A percentile compares a stretch with the other conserved stretches of the same genome.
These are phyloP conservation scores for Claviceps sorghi DNA, from an alignment of 2,329 filamentous ascomycete species.

Conservation along the genomic window DNA sequence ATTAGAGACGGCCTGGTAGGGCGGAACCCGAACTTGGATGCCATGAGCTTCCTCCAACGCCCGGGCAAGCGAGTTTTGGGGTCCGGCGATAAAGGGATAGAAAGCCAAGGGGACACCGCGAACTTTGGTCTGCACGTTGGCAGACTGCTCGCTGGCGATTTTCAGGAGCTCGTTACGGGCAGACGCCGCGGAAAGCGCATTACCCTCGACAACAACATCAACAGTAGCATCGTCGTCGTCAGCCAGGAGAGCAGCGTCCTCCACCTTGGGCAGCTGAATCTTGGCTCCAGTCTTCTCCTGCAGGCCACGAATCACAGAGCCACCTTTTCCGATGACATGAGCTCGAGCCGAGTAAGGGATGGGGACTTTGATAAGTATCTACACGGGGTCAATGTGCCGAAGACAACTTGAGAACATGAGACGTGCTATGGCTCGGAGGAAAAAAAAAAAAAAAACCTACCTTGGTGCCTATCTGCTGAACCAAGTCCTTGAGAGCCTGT, in stretches of 20 bases:
- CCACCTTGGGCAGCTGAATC: constrained; percentile 75
- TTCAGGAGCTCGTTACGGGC: constrained; percentile 72
- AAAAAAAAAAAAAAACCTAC: constrained; percentile 29
- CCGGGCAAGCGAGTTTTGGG: constrained; percentile 52
- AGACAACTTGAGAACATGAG: neutral
- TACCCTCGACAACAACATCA: constrained; percentile 79
- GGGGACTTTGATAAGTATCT: constrained; percentile 53
- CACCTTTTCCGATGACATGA: constrained; percentile 86
- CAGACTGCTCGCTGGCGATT: constrained; percentile 75
- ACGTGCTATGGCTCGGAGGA: neutral
- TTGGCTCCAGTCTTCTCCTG: constrained; percentile 80
- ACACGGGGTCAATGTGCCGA: constrained; percentile 2
- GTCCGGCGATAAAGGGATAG: constrained; percentile 86
- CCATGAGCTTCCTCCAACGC: constrained; percentile 64
- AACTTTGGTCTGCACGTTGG: constrained; percentile 67
- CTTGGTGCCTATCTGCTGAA: constrained; percentile 75
- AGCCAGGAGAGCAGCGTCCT: constrained; percentile 42
- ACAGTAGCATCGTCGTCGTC: constrained; percentile 73
- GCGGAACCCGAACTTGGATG: constrained; percentile 68
- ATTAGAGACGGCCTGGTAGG: constrained; percentile 61
- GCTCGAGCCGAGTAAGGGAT: constrained; percentile 73
- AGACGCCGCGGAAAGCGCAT: constrained; percentile 72
- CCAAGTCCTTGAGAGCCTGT: constrained; percentile 77
- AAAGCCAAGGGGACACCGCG: constrained; percentile 79
- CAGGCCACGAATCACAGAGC: constrained; percentile 77